phyloP scores from a whole-genome alignment of 768 basidiomycete species.

The Russula olivacea region DNA sequence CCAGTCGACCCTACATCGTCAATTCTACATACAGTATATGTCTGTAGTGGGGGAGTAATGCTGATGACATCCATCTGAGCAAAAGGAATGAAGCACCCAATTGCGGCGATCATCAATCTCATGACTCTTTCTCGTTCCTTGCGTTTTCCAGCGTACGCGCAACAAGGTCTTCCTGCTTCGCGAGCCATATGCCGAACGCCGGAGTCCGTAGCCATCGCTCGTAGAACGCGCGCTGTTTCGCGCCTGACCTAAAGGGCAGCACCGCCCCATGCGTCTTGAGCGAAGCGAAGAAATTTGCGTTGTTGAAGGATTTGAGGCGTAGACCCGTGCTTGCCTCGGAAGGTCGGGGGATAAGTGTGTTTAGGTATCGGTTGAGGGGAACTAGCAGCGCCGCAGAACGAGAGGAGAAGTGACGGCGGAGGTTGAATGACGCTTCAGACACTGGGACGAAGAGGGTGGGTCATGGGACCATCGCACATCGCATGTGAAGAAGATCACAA shows the following conservation, averaged over 20 bases:
- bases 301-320: conserved; percentile 66
- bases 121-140: not conserved
- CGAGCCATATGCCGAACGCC: conserved; percentile 75
- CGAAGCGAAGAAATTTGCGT: conserved; percentile 62
- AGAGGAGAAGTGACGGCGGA: conserved; percentile 78
- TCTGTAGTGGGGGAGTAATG: not conserved
- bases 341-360: conserved; percentile 74
- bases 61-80: not conserved
- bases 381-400: conserved; percentile 82
- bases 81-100: not conserved
- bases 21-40: not conserved
- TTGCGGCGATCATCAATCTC: not conserved
- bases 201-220: conserved; percentile 70
- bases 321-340: conserved; percentile 36
- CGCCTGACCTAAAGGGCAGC: conserved; percentile 66
- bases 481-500: conserved; percentile 21
- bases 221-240: conserved; percentile 68
- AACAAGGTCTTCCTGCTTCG: conserved; percentile 67
- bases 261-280: conserved; percentile 64
- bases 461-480: conserved; percentile 4
- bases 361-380: conserved; percentile 88
- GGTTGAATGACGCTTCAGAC: conserved; percentile 53
- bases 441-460: conserved; percentile 35
- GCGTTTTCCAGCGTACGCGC: conserved; percentile 42
- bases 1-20: no score